These are phyloP conservation scores for Pseudocercospora crystallina DNA, from an alignment of 2,329 filamentous ascomycete species.

Conservation along the genomic window DNA sequence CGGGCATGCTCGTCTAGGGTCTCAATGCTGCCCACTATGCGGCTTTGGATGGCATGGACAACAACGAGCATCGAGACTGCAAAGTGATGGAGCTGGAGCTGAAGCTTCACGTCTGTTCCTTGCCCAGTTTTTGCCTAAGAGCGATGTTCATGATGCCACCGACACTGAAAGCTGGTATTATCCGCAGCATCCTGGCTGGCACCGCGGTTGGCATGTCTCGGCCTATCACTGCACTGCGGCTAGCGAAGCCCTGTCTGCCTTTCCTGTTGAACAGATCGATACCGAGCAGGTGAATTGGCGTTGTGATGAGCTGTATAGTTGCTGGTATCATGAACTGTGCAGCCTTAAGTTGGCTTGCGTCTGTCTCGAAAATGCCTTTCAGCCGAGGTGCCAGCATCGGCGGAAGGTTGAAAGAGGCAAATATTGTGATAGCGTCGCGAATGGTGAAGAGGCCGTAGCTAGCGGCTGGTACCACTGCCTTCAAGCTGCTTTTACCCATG, in stretches of 20 bases:
- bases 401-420: constrained; percentile 88
- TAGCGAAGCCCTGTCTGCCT: constrained; percentile 49
- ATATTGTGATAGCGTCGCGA: constrained; percentile 85
- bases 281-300: constrained; percentile 80
- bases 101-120: no score
- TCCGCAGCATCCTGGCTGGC: constrained; percentile 74
- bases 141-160: constrained; percentile 83
- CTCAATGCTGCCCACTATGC: no score
- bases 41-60: no score
- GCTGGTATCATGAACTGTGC: constrained; percentile 83
- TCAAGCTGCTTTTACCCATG: constrained; percentile 63
- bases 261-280: constrained; percentile 81
- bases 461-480: constrained; percentile 60
- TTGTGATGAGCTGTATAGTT: constrained; percentile 73
- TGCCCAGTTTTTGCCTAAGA: constrained; percentile 50
- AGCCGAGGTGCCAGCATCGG: constrained; percentile 72
- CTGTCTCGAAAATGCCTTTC: constrained; percentile 45
- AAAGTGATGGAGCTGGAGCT: no score
- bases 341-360: constrained; percentile 41
- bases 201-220: constrained; percentile 75
- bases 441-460: constrained; percentile 77
- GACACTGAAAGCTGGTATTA: constrained; percentile 84
- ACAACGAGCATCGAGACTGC: no score
- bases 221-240: constrained; percentile 67
- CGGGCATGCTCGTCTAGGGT: no score